Evolutionary conservation across 1,139 yeast species (phyloP).

Genomic region (Pichia sp.): DNA sequence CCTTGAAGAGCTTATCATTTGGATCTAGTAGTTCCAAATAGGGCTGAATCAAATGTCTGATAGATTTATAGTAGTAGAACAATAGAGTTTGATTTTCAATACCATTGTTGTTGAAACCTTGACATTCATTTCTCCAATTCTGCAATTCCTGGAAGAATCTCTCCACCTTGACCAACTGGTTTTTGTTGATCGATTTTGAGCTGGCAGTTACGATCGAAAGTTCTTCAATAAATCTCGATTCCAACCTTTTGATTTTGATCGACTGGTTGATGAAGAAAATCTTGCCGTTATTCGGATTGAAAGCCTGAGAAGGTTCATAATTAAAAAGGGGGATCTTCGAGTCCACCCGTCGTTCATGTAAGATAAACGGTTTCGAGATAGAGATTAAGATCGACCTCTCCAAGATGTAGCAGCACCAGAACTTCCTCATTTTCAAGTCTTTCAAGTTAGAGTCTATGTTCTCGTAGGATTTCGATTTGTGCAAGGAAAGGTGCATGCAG

Average conservation of each 20-base stretch:
- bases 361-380: conserved; percentile 48
- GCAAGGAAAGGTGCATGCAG: conserved; percentile 37
- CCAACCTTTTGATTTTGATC: conserved; percentile 49
- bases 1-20: conserved; percentile 50
- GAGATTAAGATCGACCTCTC: conserved; percentile 56
- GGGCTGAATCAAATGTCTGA: conserved; percentile 53
- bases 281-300: conserved; percentile 34
- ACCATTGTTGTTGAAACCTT: conserved; percentile 35
- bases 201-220: conserved; percentile 36
- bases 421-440: conserved; percentile 44
- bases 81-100: conserved; percentile 51
- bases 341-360: conserved; percentile 45
- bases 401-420: conserved; percentile 55
- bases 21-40: conserved; percentile 54
- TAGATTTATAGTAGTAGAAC: conserved; percentile 52
- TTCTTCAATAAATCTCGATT: conserved; percentile 50
- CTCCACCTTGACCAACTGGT: conserved; percentile 43
- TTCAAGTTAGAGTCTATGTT: conserved; percentile 26
- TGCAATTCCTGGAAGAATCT: conserved; percentile 44
- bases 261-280: conserved; percentile 49
- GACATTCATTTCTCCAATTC: conserved; percentile 48
- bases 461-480: conserved; percentile 37
- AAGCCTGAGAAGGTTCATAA: conserved; percentile 35
- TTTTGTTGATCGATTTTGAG: conserved; percentile 30
- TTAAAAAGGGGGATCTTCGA: conserved; percentile 45